Percentiles rank a stretch among this genome's conserved stretches.
These are phyloP conservation scores for Hansfordia pulvinata DNA, from an alignment of 2,329 filamentous ascomycete genomes.

Conservation along the genomic window DNA sequence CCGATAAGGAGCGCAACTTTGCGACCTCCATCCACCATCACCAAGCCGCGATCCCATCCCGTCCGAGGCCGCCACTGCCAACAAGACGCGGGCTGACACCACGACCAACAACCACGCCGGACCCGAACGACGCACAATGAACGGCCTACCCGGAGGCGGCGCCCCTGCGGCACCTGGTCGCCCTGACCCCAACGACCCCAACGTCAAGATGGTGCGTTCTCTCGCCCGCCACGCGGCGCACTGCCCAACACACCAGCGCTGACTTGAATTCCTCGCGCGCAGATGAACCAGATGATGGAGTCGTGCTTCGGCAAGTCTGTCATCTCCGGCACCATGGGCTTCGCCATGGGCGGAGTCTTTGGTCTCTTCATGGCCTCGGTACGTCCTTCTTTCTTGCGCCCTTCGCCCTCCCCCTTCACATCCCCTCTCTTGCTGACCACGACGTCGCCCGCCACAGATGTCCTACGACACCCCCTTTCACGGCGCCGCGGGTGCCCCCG, in stretches of 20 bases:
- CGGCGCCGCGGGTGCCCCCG: constrained; percentile 18
- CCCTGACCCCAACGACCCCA: constrained; percentile 30
- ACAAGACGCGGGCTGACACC: too few relatives aligned
- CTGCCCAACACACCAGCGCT: not conserved
- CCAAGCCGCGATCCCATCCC: too few relatives aligned
- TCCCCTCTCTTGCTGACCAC: constrained; percentile 1
- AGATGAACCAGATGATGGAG: constrained; percentile 82
- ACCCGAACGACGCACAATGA: not conserved
- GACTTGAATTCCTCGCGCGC: too few relatives aligned
- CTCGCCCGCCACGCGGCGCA: not conserved
- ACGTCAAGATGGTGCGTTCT: constrained; percentile 32
- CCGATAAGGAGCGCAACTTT: too few relatives aligned
- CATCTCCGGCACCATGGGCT: constrained; percentile 86
- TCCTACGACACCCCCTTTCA: constrained; percentile 90
- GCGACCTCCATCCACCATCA: too few relatives aligned
- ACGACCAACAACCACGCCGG: too few relatives aligned
- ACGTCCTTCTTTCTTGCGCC: constrained; percentile 22
- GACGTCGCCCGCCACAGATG: constrained; percentile 47
- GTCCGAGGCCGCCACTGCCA: too few relatives aligned
- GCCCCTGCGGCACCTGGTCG: constrained; percentile 8
- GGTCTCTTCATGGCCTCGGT: constrained; percentile 97
- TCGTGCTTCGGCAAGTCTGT: constrained; percentile 81
- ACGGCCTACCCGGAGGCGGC: not conserved
- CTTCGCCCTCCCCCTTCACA: constrained; percentile 1
- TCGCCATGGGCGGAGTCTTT: constrained; percentile 85